Conservation (phyloP, 2,329 filamentous ascomycete species). For the Phyllosticta paracitricarpa region DNA sequence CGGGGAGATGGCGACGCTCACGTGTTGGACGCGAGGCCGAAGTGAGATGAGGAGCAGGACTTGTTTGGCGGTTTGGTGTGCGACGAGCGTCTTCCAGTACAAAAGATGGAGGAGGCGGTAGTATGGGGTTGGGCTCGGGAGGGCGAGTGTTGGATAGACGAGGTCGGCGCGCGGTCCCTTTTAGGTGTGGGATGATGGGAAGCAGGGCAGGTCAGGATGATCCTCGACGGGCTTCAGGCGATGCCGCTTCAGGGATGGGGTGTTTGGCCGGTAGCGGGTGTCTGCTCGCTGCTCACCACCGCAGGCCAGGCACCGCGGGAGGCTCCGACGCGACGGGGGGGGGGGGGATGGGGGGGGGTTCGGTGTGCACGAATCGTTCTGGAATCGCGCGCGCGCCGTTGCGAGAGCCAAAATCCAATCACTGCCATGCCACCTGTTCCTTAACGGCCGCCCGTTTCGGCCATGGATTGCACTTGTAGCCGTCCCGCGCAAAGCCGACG, state of each 20-base stretch:
- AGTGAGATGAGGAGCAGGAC: background rate
- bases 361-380: background rate
- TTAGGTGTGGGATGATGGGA: slow-evolving; percentile 6
- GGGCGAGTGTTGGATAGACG: background rate
- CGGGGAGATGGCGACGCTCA: slow-evolving; percentile 1
- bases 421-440: background rate
- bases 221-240: slow-evolving; percentile 6
- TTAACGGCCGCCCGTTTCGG: background rate
- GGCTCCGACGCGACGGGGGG: background rate
- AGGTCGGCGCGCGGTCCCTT: slow-evolving; percentile 9
- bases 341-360: background rate
- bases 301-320: slow-evolving; percentile 2
- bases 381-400: slow-evolving; percentile 2
- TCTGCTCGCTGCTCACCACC: background rate
- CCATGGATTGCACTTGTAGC: background rate
- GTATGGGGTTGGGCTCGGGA: background rate
- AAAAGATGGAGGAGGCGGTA: background rate
- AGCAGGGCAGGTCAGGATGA: slow-evolving; percentile 5
- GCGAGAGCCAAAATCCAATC: background rate
- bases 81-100: background rate
- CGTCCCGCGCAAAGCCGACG: background rate
- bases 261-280: slow-evolving; percentile 7
- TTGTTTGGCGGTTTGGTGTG: background rate
- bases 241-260: slow-evolving; percentile 8
- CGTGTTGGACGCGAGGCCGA: background rate